These are phyloP conservation scores for Amylostereum areolatum DNA, from an alignment of 1,284 basidiomycete species.

Conservation along the genomic window DNA sequence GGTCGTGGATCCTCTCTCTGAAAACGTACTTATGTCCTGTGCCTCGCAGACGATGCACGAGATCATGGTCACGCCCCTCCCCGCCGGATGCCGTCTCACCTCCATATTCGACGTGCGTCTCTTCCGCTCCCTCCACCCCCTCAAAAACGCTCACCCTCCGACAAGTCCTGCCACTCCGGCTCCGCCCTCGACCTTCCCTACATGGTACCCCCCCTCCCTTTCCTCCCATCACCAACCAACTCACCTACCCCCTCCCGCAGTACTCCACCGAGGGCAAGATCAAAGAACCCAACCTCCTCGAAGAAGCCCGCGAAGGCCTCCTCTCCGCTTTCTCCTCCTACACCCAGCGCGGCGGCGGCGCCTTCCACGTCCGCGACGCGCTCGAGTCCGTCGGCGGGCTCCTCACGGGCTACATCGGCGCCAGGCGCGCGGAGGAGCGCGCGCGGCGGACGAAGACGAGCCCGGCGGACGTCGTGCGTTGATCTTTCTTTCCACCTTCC, in stretches of 20 bases:
- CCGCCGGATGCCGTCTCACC: constrained; percentile 60
- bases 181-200: constrained; percentile 60
- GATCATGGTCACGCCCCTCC: constrained; percentile 57
- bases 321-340: too few species aligned
- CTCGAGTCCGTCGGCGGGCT: too few species aligned
- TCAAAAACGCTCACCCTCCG: neutral
- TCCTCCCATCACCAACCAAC: neutral
- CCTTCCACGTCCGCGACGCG: too few species aligned
- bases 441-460: constrained; percentile 14
- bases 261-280: constrained; percentile 56
- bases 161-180: constrained; percentile 62
- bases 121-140: neutral
- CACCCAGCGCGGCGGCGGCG: too few species aligned
- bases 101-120: constrained; percentile 62
- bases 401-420: too few species aligned
- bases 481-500: neutral
- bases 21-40: neutral
- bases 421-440: too few species aligned
- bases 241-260: constrained; percentile 24
- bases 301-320: constrained; percentile 23
- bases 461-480: constrained; percentile 49
- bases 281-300: constrained; percentile 42
- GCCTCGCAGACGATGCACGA: constrained; percentile 50
- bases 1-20: too few species aligned
- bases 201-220: constrained; percentile 32